phyloP scores from a whole-genome alignment of 148 eudicot genomes.

The Mesembryanthemum crystallinum region DNA sequence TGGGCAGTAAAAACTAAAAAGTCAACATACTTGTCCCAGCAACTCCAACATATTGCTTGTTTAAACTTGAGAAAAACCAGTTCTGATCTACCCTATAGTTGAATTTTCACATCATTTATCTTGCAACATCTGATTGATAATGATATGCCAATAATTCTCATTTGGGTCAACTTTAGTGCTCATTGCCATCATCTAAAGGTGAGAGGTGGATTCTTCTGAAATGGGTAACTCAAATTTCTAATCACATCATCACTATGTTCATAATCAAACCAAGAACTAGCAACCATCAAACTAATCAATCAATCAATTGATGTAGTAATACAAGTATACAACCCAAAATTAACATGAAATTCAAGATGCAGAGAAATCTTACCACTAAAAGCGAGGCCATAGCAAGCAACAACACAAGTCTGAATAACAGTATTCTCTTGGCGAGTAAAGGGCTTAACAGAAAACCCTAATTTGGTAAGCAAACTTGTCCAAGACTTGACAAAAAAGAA shows the following conservation, averaged over 20 bases:
- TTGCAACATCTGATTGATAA: not conserved
- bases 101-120: not conserved
- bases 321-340: not conserved
- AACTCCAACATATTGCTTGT: not conserved
- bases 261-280: constrained; percentile 3
- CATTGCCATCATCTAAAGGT: not conserved
- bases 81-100: not conserved
- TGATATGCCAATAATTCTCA: not conserved
- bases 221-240: constrained; percentile 5
- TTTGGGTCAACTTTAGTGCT: not conserved
- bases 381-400: constrained; percentile 91
- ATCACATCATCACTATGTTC: constrained; percentile 2
- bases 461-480: constrained; percentile 49
- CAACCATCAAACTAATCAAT: not conserved
- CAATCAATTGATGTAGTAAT: too few relatives aligned
- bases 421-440: constrained; percentile 89
- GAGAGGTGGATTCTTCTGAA: not conserved
- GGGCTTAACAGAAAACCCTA: constrained; percentile 53
- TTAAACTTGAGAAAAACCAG: not conserved
- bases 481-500: constrained; percentile 84
- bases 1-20: not conserved
- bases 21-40: not conserved
- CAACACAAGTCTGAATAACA: constrained; percentile 90
- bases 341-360: not conserved
- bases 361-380: constrained; percentile 57